Evolutionary conservation across 257 asterid genomes (phyloP), one percentile per base, ranked within the genome.

Genomic region (Lycium ferocissimum): DNA sequence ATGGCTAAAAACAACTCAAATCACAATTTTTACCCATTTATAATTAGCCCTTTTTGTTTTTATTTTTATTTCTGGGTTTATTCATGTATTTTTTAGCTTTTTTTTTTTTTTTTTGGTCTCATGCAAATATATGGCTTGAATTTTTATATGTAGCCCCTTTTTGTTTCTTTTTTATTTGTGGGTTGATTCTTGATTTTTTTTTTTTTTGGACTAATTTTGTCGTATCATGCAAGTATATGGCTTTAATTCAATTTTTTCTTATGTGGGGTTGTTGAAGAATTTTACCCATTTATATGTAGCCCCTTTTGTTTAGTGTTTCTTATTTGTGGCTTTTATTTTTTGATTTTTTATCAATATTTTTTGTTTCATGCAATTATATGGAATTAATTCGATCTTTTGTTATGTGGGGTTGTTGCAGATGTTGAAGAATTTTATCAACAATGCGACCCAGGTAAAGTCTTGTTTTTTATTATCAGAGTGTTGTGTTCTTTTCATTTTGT

Each of bases 361-460:
- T 85, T 45, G 33, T 26, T 12, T 47, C n/a, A 12, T 73, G 81
- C 40, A 20, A 47, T 11, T 47, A 47, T 73, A 47, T 73, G 43
- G 7, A 1, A 11, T 15, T 56, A 13, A 40, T n/a, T 47, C 10
- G 7, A 9, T 26, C 33, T 26, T 26, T 26, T 26, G 33, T 26
- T 26, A 26, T 26, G 33, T 76, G 92, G 85, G 58, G 35, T 58
- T 61, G 45, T 70, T n/a, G 66, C 89, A 88, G 91, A 88, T 38
- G 87, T 83, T 6, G 89, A 86, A 9, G 83, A 58, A 9, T 88
- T 88, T 54, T 86, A 84, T 70, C 85, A 69, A 75, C 85, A 58
- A 9, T 88, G 89, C 17, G 91, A 86, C 49, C 89, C 89, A 80
- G 91, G 89, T 88, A 62, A 83, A 86, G 67, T 43, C 22, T 2